Evolutionary conservation across 345 rosid genomes (phyloP), one percentile per base, ranked within the genome.

Genomic region (Diplotaxis tenuifolia): DNA sequence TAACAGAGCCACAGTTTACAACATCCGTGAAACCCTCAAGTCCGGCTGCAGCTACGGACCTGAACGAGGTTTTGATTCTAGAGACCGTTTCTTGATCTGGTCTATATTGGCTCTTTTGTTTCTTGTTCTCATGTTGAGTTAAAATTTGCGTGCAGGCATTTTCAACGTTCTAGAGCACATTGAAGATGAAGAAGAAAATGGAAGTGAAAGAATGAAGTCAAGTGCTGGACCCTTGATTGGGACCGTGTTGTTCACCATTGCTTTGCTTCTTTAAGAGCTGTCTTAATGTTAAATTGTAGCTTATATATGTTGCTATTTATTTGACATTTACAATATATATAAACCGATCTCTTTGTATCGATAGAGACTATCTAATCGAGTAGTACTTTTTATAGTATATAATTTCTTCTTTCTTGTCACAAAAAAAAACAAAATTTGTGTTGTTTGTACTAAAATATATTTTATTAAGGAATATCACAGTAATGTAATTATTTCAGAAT

Each of bases 31-130:
- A 73, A 87, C 96, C 4, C 81, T 92, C 72, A 80, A 84, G 28
- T 85, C 83, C 2, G 96, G 85, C n/a, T 95, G 98, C 65, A 53
- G 98, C 82, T 74, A 83, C 56, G 98, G 99, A 67, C 80, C 84
- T 5, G 81, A 85, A 49, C 82, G 96, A 89, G 52, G 75, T 71
- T 53, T 21, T 52, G 23, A 28, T 25, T 62, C 28, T 52, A 25
- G 45, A 40, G 1, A 22, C 65, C 19, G 12, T 66, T 50, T 68
- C 32, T 67, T 54, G 7, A 22, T 67, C 6, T 23, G 18, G 40
- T 70, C 65, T 56, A 63, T 0, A 54, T 18, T 8, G 18, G 42
- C 63, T 76, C 25, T 65, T 27, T 58, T 15, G 28, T 15, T 63
- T 19, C 23, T 50, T 40, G 68, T 65, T 71, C 4, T 68, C n/a